Percentiles rank a stretch among this genome's conserved stretches.
Evolutionary conservation across 768 basidiomycete species (phyloP).

Genomic region (Glaciozyma antarctica): DNA sequence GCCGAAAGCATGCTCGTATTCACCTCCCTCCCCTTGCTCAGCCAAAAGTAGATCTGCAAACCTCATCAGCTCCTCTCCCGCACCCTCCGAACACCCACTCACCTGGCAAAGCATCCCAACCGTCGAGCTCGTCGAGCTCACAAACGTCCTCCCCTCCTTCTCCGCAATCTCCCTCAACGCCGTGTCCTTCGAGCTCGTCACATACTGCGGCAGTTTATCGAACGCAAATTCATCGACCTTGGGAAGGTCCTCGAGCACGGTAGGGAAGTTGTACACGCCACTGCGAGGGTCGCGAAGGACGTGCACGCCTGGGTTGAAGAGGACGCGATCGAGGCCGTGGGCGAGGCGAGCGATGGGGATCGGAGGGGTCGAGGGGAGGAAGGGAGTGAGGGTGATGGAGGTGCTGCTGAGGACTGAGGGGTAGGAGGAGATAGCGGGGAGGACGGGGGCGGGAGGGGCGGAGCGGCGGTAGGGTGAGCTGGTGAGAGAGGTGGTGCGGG

Average conservation of each 20-base stretch:
- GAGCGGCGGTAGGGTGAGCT: too few relatives aligned
- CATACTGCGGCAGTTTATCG: constrained; percentile 61
- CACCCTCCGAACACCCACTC: background rate
- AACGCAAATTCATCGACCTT: constrained; percentile 75
- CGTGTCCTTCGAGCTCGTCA: constrained; percentile 66
- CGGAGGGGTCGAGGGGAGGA: background rate
- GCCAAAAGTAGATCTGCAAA: constrained; percentile 70
- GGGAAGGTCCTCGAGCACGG: constrained; percentile 62
- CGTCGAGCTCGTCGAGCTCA: constrained; percentile 71
- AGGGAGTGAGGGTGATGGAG: too few relatives aligned
- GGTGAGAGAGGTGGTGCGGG: too few relatives aligned
- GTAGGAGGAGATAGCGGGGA: too few relatives aligned
- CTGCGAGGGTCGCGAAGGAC: constrained; percentile 81
- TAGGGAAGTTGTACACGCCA: constrained; percentile 68
- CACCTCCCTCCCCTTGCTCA: constrained; percentile 61
- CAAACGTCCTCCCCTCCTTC: constrained; percentile 53
- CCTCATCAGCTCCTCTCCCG: background rate
- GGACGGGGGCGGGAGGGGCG: too few relatives aligned
- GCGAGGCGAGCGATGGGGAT: constrained; percentile 50
- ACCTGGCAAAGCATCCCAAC: constrained; percentile 29
- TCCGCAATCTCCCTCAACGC: constrained; percentile 48
- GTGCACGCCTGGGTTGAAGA: constrained; percentile 73
- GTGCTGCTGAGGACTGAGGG: too few relatives aligned
- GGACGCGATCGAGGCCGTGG: constrained; percentile 58
- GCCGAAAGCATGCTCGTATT: constrained; percentile 55